phyloP scores from a whole-genome alignment of 352 stramenopile species.

The Pythium folliculosum region DNA sequence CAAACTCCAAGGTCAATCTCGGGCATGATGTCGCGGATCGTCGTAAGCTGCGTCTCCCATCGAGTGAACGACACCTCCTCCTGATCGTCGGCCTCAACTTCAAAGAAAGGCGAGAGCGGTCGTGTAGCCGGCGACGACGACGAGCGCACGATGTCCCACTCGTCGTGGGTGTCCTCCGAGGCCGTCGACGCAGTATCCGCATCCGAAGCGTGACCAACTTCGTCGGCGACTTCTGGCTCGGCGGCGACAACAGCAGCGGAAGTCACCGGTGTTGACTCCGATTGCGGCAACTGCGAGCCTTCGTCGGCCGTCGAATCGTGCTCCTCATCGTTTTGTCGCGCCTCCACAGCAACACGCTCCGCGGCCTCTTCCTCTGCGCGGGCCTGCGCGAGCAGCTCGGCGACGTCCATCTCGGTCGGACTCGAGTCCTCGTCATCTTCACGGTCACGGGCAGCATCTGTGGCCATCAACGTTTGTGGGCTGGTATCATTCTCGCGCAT shows the following conservation, averaged over 20 bases:
- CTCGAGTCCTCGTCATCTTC: constrained; percentile 1
- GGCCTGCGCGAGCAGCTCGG: constrained; percentile 18
- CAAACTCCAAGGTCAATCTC: constrained; percentile 47
- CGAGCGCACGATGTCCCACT: constrained; percentile 51
- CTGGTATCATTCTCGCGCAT: constrained; percentile 8
- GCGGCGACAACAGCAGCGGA: neutral
- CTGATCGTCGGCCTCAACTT: constrained; percentile 37
- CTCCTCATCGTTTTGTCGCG: neutral
- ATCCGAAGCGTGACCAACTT: constrained; percentile 48
- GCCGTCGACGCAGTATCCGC: constrained; percentile 51
- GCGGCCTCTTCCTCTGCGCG: constrained; percentile 23
- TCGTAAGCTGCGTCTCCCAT: constrained; percentile 47
- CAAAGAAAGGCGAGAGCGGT: constrained; percentile 22
- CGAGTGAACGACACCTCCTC: constrained; percentile 22
- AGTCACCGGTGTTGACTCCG: neutral
- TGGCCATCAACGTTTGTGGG: constrained; percentile 18
- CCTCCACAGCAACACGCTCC: constrained; percentile 20
- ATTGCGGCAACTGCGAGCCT: too few relatives aligned
- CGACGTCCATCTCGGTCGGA: constrained; percentile 13
- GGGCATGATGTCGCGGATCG: constrained; percentile 57
- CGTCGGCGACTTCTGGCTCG: constrained; percentile 16
- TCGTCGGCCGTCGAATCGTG: neutral
- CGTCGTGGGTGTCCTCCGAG: constrained; percentile 48
- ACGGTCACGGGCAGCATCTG: neutral
- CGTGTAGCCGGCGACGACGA: neutral